phyloP scores from a whole-genome alignment of 345 rosid species.

The Melaleuca alternifolia region DNA sequence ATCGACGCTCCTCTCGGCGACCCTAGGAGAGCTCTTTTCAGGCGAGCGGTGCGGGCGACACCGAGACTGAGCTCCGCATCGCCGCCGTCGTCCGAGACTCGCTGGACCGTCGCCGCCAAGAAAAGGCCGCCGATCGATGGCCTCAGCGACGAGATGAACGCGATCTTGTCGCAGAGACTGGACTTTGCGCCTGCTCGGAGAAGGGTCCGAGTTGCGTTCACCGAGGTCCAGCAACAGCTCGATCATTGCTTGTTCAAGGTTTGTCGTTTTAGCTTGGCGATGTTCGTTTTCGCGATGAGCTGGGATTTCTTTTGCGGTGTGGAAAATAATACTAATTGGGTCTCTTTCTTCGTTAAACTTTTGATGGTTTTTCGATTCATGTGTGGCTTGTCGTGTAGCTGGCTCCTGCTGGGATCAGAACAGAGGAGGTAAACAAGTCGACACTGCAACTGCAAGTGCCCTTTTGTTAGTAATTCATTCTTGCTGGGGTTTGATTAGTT shows the following conservation, averaged over 20 bases:
- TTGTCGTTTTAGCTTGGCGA: background rate
- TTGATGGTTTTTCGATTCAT: background rate
- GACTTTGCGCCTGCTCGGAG: slow-evolving; percentile 74
- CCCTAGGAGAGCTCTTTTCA: background rate
- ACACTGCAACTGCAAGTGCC: background rate
- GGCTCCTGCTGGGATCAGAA: slow-evolving; percentile 69
- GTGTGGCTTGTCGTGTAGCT: slow-evolving; percentile 22
- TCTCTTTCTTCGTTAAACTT: background rate
- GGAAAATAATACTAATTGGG: background rate
- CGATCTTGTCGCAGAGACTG: slow-evolving; percentile 53
- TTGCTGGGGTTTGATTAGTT: background rate
- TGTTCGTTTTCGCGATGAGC: background rate
- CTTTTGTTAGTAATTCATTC: background rate
- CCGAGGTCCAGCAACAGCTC: slow-evolving; percentile 49
- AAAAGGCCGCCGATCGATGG: slow-evolving; percentile 31
- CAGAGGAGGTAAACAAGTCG: slow-evolving; percentile 54
- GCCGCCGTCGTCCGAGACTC: background rate
- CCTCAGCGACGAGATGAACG: slow-evolving; percentile 55
- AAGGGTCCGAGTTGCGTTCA: slow-evolving; percentile 61
- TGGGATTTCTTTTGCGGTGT: background rate
- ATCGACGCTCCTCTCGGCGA: background rate
- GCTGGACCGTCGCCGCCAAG: slow-evolving; percentile 3
- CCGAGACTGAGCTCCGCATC: background rate
- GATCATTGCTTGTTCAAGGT: slow-evolving; percentile 91
- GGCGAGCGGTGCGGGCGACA: background rate